These are phyloP conservation scores for Stephania japonica DNA, from an alignment of 164 flowering plant genomes.

Conservation along the genomic window DNA sequence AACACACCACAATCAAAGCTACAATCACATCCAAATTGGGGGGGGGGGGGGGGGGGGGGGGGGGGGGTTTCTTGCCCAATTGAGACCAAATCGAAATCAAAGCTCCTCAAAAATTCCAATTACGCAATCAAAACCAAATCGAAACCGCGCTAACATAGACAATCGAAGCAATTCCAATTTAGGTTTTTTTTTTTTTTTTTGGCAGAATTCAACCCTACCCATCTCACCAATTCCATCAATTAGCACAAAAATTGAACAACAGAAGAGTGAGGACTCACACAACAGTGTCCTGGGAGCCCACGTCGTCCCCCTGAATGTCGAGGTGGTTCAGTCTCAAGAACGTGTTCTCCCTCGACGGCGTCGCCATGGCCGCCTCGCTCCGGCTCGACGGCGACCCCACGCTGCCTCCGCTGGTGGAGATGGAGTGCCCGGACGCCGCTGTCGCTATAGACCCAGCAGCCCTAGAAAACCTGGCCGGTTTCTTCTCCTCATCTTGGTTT, in stretches of 20 bases:
- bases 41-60: too few species aligned
- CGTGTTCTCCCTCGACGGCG: slow-evolving; percentile 61
- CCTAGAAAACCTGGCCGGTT: slow-evolving; percentile 30
- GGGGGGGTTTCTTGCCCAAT: slow-evolving; percentile 8
- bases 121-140: neutral
- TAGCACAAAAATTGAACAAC: neutral
- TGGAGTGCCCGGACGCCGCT: slow-evolving; percentile 67
- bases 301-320: slow-evolving; percentile 73
- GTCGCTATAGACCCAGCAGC: slow-evolving; percentile 59
- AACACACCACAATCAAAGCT: too few species aligned
- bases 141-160: too few species aligned
- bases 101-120: neutral
- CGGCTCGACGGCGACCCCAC: slow-evolving; percentile 81
- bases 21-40: too few species aligned
- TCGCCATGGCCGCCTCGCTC: slow-evolving; percentile 57
- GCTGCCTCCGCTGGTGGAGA: slow-evolving; percentile 90
- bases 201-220: too few species aligned
- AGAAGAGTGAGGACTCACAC: slow-evolving; percentile 30
- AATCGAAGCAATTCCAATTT: too few species aligned
- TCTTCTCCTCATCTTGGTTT: slow-evolving; percentile 39
- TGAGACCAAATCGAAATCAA: too few species aligned
- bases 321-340: slow-evolving; percentile 52
- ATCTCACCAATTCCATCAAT: too few species aligned
- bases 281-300: slow-evolving; percentile 53
- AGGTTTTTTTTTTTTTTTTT: too few species aligned